Conservation (phyloP, 805 yeast species). For the Saitoella complicata region DNA sequence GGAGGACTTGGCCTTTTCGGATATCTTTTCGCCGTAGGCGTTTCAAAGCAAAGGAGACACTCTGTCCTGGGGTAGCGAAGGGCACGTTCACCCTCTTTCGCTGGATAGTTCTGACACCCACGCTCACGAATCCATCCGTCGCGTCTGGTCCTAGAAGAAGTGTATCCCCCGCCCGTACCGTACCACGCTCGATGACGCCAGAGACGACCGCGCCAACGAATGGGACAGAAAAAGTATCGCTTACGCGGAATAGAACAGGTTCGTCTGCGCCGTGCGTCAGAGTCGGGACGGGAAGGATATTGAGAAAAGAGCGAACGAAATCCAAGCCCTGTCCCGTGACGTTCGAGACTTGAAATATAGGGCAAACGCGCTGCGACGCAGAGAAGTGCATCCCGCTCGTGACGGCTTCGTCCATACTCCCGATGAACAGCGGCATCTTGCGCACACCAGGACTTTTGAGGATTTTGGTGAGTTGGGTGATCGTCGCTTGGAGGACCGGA, state of each 20-base stretch:
- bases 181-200: constrained; percentile 9
- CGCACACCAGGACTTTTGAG: constrained; percentile 12
- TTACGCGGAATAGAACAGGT: constrained; percentile 11
- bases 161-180: constrained; percentile 9
- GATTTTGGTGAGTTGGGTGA: constrained; percentile 10
- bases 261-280: constrained; percentile 5
- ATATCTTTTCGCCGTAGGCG: constrained; percentile 10
- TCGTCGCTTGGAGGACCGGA: constrained; percentile 8
- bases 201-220: constrained; percentile 14
- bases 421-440: constrained; percentile 11
- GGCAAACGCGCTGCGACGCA: constrained; percentile 12
- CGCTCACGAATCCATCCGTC: constrained; percentile 9
- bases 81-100: constrained; percentile 12
- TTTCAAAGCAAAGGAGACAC: constrained; percentile 11
- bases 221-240: constrained; percentile 13
- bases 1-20: constrained; percentile 13
- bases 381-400: constrained; percentile 6
- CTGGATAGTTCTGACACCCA: constrained; percentile 11
- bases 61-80: constrained; percentile 12
- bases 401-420: constrained; percentile 9
- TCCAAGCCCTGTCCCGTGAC: constrained; percentile 13
- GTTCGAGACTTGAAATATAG: constrained; percentile 12
- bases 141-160: constrained; percentile 13
- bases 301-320: constrained; percentile 8
- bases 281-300: constrained; percentile 7